Evolutionary conservation across 2,329 filamentous ascomycete genomes (phyloP).

Genomic region (Epichloe gansuensis): DNA sequence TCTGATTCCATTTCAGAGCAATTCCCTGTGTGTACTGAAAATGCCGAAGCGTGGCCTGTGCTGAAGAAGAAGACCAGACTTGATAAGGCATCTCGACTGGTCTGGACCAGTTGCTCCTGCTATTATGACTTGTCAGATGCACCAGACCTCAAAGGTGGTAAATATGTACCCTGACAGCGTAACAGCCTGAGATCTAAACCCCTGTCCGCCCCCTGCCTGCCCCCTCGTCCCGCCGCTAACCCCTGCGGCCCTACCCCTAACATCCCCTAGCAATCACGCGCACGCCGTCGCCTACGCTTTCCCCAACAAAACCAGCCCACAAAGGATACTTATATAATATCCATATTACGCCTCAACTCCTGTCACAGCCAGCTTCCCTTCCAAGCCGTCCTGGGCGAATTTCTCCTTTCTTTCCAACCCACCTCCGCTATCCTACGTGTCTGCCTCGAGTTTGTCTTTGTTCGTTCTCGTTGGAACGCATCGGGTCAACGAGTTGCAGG

Average conservation of each 20-base stretch:
- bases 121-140: not conserved
- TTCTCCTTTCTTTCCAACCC: not conserved
- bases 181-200: not conserved
- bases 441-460: not conserved
- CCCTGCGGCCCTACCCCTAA: not conserved
- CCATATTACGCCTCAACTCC: not conserved
- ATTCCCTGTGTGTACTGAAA: not conserved
- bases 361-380: not conserved
- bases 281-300: not conserved
- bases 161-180: not conserved
- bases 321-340: not conserved
- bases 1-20: conserved; percentile 1
- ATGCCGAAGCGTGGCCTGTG: not conserved
- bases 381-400: too few relatives aligned
- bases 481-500: not conserved
- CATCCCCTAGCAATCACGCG: not conserved
- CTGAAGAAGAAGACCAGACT: too few relatives aligned
- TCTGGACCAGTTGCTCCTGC: not conserved
- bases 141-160: not conserved
- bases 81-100: not conserved
- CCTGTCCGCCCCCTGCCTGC: too few relatives aligned
- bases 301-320: conserved; percentile 1
- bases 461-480: not conserved
- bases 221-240: not conserved
- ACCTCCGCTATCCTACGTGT: not conserved